These are phyloP conservation scores for Euptelea pleiosperma DNA, from an alignment of 164 flowering plant genomes.

Conservation along the genomic window DNA sequence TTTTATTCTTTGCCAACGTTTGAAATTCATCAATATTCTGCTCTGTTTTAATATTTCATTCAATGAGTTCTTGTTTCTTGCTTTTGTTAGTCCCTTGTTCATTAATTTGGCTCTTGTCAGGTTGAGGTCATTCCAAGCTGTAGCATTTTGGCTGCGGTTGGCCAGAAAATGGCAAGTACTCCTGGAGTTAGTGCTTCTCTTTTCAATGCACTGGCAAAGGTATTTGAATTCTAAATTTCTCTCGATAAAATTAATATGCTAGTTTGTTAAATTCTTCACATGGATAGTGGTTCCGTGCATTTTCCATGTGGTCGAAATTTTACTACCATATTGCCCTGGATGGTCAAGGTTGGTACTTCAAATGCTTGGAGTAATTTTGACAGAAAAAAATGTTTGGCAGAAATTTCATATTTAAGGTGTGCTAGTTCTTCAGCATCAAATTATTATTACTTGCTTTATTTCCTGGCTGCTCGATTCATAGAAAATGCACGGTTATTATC, in stretches of 20 bases:
- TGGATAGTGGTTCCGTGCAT: not conserved
- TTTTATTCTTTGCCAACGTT: too few species aligned
- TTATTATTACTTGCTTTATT: not conserved
- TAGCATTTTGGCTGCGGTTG: conserved; percentile 94
- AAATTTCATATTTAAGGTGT: not conserved
- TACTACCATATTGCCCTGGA: not conserved
- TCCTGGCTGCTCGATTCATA: not conserved
- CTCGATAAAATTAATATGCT: not conserved
- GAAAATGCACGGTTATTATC: not conserved
- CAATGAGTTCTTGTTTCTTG: not conserved
- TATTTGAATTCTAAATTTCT: conserved; percentile 16
- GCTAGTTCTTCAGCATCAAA: not conserved
- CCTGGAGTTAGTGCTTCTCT: conserved; percentile 98
- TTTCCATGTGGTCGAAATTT: not conserved
- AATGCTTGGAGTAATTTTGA: too few species aligned
- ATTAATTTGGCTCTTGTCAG: conserved; percentile 36
- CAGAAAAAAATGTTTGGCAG: not conserved
- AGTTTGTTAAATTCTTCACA: too few species aligned
- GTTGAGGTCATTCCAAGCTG: conserved; percentile 79
- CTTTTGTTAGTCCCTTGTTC: not conserved
- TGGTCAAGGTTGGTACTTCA: too few species aligned
- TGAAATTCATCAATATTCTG: too few species aligned
- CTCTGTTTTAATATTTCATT: not conserved
- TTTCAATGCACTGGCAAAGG: conserved; percentile 96
- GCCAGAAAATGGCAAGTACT: conserved; percentile 98